These are phyloP conservation scores for Elsinoe ampelina DNA, from an alignment of 2,329 filamentous ascomycete genomes.

Conservation along the genomic window DNA sequence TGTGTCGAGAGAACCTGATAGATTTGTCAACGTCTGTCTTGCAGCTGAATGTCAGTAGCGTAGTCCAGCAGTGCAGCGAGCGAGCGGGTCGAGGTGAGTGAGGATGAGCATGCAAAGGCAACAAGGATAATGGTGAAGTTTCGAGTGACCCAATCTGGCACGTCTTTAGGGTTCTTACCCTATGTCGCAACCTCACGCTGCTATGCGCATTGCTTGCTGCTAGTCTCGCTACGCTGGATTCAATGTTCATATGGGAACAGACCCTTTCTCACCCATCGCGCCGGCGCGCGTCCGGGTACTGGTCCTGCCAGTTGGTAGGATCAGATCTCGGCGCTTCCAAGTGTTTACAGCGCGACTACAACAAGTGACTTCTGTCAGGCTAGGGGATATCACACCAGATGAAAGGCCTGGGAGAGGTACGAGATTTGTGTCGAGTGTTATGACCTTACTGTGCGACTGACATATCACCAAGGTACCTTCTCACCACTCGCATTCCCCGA, in stretches of 20 bases:
- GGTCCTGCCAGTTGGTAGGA: slow-evolving; percentile 75
- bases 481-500: slow-evolving; percentile 80
- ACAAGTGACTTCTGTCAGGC: slow-evolving; percentile 68
- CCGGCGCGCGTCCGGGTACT: slow-evolving; percentile 84
- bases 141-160: background rate
- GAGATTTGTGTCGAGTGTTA: slow-evolving; percentile 9
- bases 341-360: slow-evolving; percentile 70
- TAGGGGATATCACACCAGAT: slow-evolving; percentile 82
- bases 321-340: slow-evolving; percentile 71
- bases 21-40: too few species aligned
- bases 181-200: background rate
- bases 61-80: background rate
- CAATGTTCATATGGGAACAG: slow-evolving; percentile 67
- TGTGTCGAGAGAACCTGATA: background rate
- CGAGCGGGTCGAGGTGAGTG: background rate
- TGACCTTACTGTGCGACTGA: background rate
- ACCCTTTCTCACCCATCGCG: slow-evolving; percentile 82
- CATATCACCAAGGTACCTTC: slow-evolving; percentile 63
- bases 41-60: background rate
- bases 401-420: slow-evolving; percentile 76
- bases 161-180: background rate
- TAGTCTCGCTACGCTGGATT: slow-evolving; percentile 14
- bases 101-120: background rate
- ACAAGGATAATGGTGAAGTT: background rate
- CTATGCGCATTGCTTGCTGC: background rate